Evolutionary conservation across 1,284 basidiomycete genomes (phyloP), one percentile per base, ranked within the genome.

Genomic region (Sanghuangporus sanghuang): DNA sequence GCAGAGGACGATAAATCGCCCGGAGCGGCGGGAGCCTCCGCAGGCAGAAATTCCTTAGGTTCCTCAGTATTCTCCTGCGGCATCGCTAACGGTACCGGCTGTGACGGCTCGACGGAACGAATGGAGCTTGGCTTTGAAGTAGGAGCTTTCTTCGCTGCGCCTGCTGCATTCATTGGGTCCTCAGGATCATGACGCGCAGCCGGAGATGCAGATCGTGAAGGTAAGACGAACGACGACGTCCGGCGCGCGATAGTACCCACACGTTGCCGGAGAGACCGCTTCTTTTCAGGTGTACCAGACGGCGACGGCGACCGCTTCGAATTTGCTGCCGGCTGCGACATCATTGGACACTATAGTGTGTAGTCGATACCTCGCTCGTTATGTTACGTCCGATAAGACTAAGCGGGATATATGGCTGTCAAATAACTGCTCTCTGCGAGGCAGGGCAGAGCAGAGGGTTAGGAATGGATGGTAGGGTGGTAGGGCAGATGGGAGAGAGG

Each of bases 181-280:
- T 57, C 36, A 68, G 66, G 66, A 70, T 67, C 35, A 60, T 67
- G 59, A 64, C 69, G 52, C 73, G 73, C 58, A 67, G 68, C 55
- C 54, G 77, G 71, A 0, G 76, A 74, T 40, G 69, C 63, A 14
- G 78, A 72, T 5, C 78, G 74, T 48, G 72, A 48, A 12, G 52
- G 64, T 23, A 73, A 68, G 58, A 85, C 71, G 6, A 78, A 73
- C 0, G 80, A 78, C 2, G 84, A 84, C 21, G 81, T 79, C 38
- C 83, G 79, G 16, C 83, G 80, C 70, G 84, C 75, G 60, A 76
- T 76, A 56, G 76, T 77, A 59, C 80, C 71, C 72, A 77, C 72
- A 23, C 76, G 73, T n/a, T 68, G 68, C 59, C 71, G 71, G 42
- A 75, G 66, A 27, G 73, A 73, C 27, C 27, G 27, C 27, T 32